phyloP scores from a whole-genome alignment of 108 stramenopile genomes.

The Thalassiosira profunda region DNA sequence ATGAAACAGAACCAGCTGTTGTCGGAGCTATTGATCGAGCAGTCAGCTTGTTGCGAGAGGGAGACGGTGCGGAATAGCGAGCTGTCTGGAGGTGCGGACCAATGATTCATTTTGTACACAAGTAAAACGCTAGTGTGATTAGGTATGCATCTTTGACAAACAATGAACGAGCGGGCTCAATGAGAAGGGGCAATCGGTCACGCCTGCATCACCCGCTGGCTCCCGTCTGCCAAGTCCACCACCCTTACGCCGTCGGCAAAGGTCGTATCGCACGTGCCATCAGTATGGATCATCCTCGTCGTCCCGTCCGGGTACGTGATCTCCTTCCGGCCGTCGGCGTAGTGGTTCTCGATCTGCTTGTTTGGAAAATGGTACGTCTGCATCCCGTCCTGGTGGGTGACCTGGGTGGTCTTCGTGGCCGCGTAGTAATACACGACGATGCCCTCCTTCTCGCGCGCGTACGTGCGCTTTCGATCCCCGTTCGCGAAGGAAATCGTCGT shows the following conservation, averaged over 20 bases:
- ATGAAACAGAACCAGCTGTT: too few species aligned
- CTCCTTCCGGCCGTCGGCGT: slow-evolving; percentile 49
- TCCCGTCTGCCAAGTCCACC: slow-evolving; percentile 49
- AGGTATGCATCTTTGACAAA: too few species aligned
- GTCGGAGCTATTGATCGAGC: too few species aligned
- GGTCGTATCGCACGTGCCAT: slow-evolving; percentile 50
- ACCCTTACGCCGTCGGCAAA: slow-evolving; percentile 65
- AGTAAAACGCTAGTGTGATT: too few species aligned
- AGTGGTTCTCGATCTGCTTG: slow-evolving; percentile 52
- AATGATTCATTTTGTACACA: too few species aligned
- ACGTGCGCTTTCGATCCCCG: slow-evolving; percentile 70
- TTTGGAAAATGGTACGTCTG: slow-evolving; percentile 58
- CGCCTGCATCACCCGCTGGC: slow-evolving; percentile 29
- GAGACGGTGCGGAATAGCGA: too few species aligned
- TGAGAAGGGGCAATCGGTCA: too few species aligned
- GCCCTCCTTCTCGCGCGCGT: slow-evolving; percentile 50
- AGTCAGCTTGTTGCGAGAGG: too few species aligned
- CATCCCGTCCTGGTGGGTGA: slow-evolving; percentile 56
- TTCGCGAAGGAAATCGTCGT: slow-evolving; percentile 68
- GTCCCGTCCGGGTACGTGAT: slow-evolving; percentile 59
- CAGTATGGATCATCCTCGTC: slow-evolving; percentile 39
- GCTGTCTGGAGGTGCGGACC: too few species aligned
- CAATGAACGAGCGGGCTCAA: too few species aligned
- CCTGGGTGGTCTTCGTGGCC: slow-evolving; percentile 58
- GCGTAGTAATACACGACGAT: slow-evolving; percentile 78